A percentile compares a stretch with the other conserved stretches of the same genome.
Conservation (phyloP, 108 stramenopile genomes). For the Thalassiosira profunda region DNA sequence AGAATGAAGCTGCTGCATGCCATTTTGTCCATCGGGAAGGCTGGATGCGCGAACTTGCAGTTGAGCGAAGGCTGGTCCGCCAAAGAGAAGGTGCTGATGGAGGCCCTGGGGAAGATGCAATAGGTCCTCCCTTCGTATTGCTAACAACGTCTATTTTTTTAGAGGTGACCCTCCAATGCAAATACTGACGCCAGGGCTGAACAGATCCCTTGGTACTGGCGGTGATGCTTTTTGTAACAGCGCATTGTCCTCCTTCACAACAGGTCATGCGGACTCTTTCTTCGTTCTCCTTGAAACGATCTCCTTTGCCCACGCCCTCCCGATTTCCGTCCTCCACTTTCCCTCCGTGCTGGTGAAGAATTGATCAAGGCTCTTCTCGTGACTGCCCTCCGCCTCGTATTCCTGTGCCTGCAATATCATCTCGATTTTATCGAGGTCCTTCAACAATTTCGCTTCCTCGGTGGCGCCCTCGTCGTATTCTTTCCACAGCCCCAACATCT, state of each 20-base stretch:
- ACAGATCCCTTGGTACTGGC: not conserved
- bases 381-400: slow-evolving; percentile 67
- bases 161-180: no score
- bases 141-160: no score
- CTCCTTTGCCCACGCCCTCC: slow-evolving; percentile 64
- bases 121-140: no score
- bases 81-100: not conserved
- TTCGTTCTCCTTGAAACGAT: slow-evolving; percentile 59
- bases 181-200: no score
- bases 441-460: slow-evolving; percentile 62
- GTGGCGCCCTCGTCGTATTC: slow-evolving; percentile 81
- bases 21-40: slow-evolving; percentile 63
- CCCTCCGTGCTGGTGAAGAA: slow-evolving; percentile 70
- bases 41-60: slow-evolving; percentile 46
- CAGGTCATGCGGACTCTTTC: not conserved
- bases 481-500: slow-evolving; percentile 72
- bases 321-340: slow-evolving; percentile 68
- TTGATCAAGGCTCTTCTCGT: slow-evolving; percentile 31
- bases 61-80: slow-evolving; percentile 13
- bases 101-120: not conserved
- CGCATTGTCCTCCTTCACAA: not conserved
- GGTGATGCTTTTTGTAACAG: not conserved
- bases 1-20: slow-evolving; percentile 59
- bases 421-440: slow-evolving; percentile 90
- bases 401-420: slow-evolving; percentile 89